Evolutionary conservation across 257 asterid genomes (phyloP), one percentile per base, ranked within the genome.

Genomic region (Linaria vulgaris): DNA sequence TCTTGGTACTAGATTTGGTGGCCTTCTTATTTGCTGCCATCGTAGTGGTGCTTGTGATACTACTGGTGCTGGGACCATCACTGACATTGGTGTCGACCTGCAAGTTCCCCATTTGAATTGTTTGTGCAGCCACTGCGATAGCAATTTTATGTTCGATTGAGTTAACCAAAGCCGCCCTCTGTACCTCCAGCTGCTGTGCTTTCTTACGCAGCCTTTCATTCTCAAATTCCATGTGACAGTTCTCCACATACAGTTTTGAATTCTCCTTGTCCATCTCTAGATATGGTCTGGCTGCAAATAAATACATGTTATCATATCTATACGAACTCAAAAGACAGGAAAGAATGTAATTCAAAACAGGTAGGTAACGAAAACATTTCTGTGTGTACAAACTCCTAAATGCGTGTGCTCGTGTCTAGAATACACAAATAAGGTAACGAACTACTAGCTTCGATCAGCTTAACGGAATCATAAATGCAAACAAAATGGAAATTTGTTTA

Each of bases 181-280:
- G 48, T 24, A 17, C 47, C 23, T 2, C 38, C 48, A 57, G 47
- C 48, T 57, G 44, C 38, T 31, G 15, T 34, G 63, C 63, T 24
- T 34, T 20, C 63, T 38, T 31, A 19, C 48, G 48, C 63, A 57
- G 22, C 63, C 63, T 57, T 57, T 23, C 63, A 57, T 57, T 34
- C 20, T 57, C 63, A 14, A 21, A 24, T 9, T 34, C 37, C 14
- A 57, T 31, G 8, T 19, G 48, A 45, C 48, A 57, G 48, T 57
- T 57, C 45, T 57, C 63, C 25, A 16, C 38, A 48, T 37, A 37
- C 22, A 57, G 48, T 22, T 57, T 24, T 11, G 30, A 20, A 12
- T 31, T 57, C 48, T 37, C 38, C 30, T 34, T 43, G 47, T 57
- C 63, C 63, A 57, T 56, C 4, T 14, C 25, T 31, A 30, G 44